phyloP scores from a whole-genome alignment of 768 basidiomycete species.

The Russula olivacea region DNA sequence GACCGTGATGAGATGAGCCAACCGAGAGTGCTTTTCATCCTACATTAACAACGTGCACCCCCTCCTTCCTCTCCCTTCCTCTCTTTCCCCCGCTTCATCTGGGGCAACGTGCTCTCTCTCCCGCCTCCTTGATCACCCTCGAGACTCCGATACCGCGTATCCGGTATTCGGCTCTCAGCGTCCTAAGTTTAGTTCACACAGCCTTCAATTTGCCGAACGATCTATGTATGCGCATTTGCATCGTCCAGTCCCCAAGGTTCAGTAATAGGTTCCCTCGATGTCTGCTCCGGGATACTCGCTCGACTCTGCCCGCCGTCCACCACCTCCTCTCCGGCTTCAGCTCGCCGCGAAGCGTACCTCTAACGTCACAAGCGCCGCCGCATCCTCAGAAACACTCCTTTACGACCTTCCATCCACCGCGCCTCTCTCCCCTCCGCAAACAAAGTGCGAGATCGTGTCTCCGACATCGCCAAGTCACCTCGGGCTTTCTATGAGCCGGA shows the following conservation, averaged over 20 bases:
- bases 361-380: background rate
- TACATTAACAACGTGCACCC: constrained; percentile 12
- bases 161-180: constrained; percentile 15
- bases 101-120: background rate
- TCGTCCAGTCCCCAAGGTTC: background rate
- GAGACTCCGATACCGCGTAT: constrained; percentile 15
- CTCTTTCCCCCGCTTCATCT: background rate
- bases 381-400: constrained; percentile 25
- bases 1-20: constrained; percentile 7
- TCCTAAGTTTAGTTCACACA: background rate
- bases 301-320: constrained; percentile 24
- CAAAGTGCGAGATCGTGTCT: constrained; percentile 8
- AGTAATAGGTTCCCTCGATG: constrained; percentile 15
- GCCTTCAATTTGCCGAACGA: background rate
- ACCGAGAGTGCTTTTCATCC: background rate
- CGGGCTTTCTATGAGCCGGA: constrained; percentile 15
- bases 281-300: constrained; percentile 21
- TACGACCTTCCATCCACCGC: constrained; percentile 26
- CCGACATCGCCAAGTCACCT: constrained; percentile 17
- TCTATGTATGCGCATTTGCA: constrained; percentile 14
- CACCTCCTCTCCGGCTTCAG: constrained; percentile 24
- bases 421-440: constrained; percentile 15
- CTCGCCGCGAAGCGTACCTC: constrained; percentile 18
- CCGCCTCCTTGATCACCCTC: background rate
- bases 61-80: background rate